Evolutionary conservation across 1,284 basidiomycete species (phyloP), one percentile per base, ranked within the genome.

Genomic region (Quambalaria eucalypti): DNA sequence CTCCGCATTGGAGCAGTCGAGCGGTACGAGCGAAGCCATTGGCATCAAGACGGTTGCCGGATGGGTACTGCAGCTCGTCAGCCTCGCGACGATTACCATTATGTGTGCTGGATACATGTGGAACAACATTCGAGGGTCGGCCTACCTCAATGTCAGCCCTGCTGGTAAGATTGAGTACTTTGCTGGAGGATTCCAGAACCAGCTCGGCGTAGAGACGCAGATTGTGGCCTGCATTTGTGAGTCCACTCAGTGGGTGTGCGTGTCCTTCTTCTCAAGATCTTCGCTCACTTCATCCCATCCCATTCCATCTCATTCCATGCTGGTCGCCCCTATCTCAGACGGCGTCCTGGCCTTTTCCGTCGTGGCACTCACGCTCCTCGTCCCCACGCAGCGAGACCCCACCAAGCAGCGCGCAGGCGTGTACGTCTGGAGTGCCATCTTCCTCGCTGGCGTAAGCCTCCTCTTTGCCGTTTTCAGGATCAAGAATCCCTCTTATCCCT

Each of bases 141-240:
- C 91, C 1, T 90, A 84, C 69, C 80, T 81, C 51, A 84, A 83
- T 33, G 62, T 65, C 10, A 71, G 68, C 2, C 65, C 62, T 0
- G 65, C 74, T 28, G 79, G 84, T 77, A 70, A 84, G 26, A 63
- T 85, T 21, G 81, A 81, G 59, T 92, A 90, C 85, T 87, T 96
- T 70, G 87, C 89, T 8, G 81, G 79, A 8, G 92, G 93, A 1
- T 96, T 87, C 78, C 85, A 87, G 73, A 90, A 85, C 70, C 92
- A 97, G 77, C 87, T 84, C 67, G 91, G 90, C 2, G 86, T 93
- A 69, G 95, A 99, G 78, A 87, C 87, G 21, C 87, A 90, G 70
- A 87, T 97, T 50, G 81, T 98, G 25, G 82, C 86, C 1, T 82
- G 83, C 59, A 83, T 93, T 48, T 98, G 92, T 95, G 71, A 74